Conservation (phyloP, 208 protist genomes). For the Borovskyia barvae region DNA sequence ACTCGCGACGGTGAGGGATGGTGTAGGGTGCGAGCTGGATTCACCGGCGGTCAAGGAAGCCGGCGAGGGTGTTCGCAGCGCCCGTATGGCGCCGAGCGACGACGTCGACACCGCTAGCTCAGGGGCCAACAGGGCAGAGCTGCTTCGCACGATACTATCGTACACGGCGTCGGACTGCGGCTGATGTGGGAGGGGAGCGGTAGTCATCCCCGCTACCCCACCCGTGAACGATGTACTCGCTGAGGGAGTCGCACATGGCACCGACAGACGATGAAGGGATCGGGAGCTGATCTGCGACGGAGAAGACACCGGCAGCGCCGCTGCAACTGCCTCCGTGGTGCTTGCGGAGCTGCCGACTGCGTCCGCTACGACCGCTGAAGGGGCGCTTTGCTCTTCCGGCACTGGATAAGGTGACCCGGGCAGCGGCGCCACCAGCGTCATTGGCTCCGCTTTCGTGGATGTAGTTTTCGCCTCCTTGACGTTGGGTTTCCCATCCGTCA, state of each 20-base stretch:
- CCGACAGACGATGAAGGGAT: background rate
- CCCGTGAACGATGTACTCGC: slow-evolving; percentile 2
- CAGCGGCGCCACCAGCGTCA: too few species aligned
- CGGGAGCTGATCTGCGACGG: background rate
- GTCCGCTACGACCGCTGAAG: too few species aligned
- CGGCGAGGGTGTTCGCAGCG: background rate
- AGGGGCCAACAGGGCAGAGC: slow-evolving; percentile 1
- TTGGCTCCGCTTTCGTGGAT: too few species aligned
- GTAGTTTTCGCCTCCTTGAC: too few species aligned
- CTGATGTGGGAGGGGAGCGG: background rate
- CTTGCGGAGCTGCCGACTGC: too few species aligned
- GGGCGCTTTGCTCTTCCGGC: too few species aligned
- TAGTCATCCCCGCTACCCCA: background rate
- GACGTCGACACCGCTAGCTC: background rate
- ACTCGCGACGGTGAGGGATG: background rate
- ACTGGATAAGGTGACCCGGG: too few species aligned
- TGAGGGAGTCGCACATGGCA: slow-evolving; percentile 5
- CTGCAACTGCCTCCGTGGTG: background rate
- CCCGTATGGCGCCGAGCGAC: background rate
- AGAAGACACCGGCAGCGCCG: background rate
- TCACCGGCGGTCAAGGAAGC: background rate
- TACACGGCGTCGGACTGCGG: slow-evolving; percentile 20
- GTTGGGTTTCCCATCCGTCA: too few species aligned
- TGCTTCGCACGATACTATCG: slow-evolving; percentile 22
- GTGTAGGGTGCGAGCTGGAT: background rate